Evolutionary conservation across 2,329 filamentous ascomycete genomes (phyloP).

Genomic region (Exophiala aquamarina): DNA sequence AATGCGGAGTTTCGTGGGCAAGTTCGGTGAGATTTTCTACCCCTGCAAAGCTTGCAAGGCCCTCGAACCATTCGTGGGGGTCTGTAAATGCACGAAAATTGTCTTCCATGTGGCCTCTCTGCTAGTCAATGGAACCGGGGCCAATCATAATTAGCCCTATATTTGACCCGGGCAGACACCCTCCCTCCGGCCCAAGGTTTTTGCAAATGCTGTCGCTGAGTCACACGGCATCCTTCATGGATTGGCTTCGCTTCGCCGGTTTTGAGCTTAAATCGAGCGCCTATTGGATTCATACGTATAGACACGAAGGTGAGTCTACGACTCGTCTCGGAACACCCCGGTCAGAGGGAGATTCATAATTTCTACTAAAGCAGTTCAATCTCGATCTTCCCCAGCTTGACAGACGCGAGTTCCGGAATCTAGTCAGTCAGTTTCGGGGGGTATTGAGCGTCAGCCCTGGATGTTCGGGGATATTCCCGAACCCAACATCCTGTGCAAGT

Average conservation of each 20-base stretch:
- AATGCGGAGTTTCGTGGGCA: neutral
- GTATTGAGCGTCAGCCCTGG: neutral
- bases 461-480: slow-evolving; percentile 3
- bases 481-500: neutral
- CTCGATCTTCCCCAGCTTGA: neutral
- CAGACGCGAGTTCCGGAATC: neutral
- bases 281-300: no score
- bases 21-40: neutral
- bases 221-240: neutral
- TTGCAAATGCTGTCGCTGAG: neutral
- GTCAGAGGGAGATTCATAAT: neutral
- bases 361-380: neutral
- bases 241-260: neutral
- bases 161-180: neutral
- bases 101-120: neutral
- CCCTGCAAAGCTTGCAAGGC: no score
- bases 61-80: no score
- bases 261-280: neutral
- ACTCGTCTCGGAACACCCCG: neutral
- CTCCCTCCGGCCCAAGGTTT: neutral
- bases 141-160: slow-evolving; percentile 3
- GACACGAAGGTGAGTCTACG: neutral
- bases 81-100: no score
- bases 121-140: neutral
- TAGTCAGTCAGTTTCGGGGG: neutral